These are phyloP conservation scores for Iris macrosiphon DNA, from an alignment of 106 monocot genomes.

Conservation along the genomic window DNA sequence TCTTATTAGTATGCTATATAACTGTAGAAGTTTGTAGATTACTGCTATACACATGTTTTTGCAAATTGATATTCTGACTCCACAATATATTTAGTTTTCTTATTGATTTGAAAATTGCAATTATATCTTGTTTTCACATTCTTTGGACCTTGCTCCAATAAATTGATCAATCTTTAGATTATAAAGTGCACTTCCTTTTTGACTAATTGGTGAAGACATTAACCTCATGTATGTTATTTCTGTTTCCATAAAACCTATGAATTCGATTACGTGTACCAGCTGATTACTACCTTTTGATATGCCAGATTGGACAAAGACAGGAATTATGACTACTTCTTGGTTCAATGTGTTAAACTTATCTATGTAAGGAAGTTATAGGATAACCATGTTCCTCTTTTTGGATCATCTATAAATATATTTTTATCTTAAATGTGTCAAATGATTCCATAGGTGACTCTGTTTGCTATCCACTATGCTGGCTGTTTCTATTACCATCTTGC, in stretches of 20 bases:
- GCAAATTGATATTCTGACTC: too few relatives aligned
- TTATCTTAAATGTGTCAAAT: neutral
- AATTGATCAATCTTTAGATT: too few relatives aligned
- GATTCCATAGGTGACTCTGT: conserved; percentile 68
- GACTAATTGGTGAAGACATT: too few relatives aligned
- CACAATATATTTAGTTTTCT: too few relatives aligned
- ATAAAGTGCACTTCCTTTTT: too few relatives aligned
- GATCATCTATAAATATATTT: neutral
- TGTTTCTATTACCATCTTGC: conserved; percentile 95
- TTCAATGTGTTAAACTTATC: conserved; percentile 80
- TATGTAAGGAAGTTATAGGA: conserved; percentile 78
- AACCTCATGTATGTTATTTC: too few relatives aligned
- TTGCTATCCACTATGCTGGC: conserved; percentile 86
- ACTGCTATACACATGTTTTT: neutral
- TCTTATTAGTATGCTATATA: neutral
- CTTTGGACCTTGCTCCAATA: too few relatives aligned
- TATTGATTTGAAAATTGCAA: too few relatives aligned
- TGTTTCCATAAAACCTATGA: too few relatives aligned
- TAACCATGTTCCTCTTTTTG: neutral
- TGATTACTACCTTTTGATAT: neutral
- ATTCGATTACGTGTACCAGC: too few relatives aligned
- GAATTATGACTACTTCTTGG: conserved; percentile 83
- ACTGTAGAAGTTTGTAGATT: too few relatives aligned
- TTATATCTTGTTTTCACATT: too few relatives aligned
- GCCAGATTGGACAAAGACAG: conserved; percentile 89